A percentile compares a stretch with the other conserved stretches of the same genome.
phyloP scores from a whole-genome alignment of 2,329 filamentous ascomycete species.

The Aquanectria penicillioides region DNA sequence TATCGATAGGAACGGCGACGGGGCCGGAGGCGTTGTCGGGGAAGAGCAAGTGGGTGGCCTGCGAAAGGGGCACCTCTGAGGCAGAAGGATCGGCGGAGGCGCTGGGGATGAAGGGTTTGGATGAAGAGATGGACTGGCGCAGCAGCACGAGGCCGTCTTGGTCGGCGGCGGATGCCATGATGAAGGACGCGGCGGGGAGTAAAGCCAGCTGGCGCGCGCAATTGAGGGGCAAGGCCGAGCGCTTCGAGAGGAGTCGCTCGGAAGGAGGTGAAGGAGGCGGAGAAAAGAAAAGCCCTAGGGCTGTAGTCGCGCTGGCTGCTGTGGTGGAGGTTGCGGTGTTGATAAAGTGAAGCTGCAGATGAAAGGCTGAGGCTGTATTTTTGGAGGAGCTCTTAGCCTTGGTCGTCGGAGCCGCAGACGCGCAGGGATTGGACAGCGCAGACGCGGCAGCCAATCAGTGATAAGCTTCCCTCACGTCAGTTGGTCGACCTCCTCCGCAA shows the following conservation, averaged over 20 bases:
- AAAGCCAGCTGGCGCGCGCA: background rate
- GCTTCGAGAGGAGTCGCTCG: background rate
- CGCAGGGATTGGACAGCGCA: constrained; percentile 16
- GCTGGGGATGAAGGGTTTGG: constrained; percentile 76
- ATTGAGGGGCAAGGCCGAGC: background rate
- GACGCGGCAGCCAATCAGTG: constrained; percentile 32
- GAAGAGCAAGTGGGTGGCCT: constrained; percentile 84
- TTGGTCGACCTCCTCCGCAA: background rate
- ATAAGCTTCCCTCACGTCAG: background rate
- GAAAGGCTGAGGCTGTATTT: constrained; percentile 41
- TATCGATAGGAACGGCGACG: constrained; percentile 73
- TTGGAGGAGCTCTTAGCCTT: constrained; percentile 30
- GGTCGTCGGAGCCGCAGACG: constrained; percentile 15
- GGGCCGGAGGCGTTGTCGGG: constrained; percentile 61
- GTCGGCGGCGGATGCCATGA: constrained; percentile 66
- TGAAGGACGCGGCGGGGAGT: constrained; percentile 31
- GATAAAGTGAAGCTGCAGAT: constrained; percentile 29
- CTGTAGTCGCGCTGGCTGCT: background rate
- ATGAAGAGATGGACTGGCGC: constrained; percentile 81
- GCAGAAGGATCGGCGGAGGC: constrained; percentile 73
- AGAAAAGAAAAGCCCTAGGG: background rate
- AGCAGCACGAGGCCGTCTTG: constrained; percentile 85
- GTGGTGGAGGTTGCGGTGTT: constrained; percentile 5
- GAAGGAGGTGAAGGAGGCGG: background rate
- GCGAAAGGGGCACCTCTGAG: constrained; percentile 72